Evolutionary conservation across 345 rosid species (phyloP), one percentile per base, ranked within the genome.

Genomic region (Citrus trifoliata): DNA sequence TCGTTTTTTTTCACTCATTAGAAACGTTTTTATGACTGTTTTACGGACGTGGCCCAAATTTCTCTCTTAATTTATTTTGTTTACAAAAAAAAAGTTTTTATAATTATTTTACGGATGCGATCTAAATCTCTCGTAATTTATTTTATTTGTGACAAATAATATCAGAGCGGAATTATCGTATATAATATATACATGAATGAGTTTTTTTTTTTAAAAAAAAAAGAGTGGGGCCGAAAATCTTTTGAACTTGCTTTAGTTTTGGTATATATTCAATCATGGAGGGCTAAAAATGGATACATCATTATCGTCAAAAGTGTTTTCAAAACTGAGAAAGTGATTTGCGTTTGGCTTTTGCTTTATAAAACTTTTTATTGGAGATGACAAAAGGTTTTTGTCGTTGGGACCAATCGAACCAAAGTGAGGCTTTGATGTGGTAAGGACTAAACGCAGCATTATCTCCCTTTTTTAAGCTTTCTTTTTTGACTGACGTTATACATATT

Each of bases 261-360:
- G 22, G 59, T 19, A 32, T 13, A 9, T 25, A n/a, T n/a, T 56
- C 60, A 76, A 75, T 76, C 63, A 56, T 56, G 27, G 25, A 63
- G 64, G 66, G 18, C n/a, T 35, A 71, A 74, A 63, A 61, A 69
- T 71, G 51, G 78, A 61, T 75, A 70, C 87, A 84, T 84, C 86
- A 86, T 83, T 86, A 77, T 86, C 87, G 81, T 71, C 81, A 82
- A 84, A 87, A 83, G 82, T 46, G 53, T 61, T 77, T 84, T 69
- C 71, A 83, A 78, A 75, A 38, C 12, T 38, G 80, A 60, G 37
- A 70, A 81, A 77, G 78, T 60, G 77, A 18, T 64, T 46, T n/a
- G 2, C 24, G n/a, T 28, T 22, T 5, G 35, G 56, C 66, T 78
- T 82, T 80, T 56, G 7, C 79, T 81, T 79, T 83, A 53, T 40